Conservation (phyloP, 108 stramenopile species). For the Craspedostauros australis region DNA sequence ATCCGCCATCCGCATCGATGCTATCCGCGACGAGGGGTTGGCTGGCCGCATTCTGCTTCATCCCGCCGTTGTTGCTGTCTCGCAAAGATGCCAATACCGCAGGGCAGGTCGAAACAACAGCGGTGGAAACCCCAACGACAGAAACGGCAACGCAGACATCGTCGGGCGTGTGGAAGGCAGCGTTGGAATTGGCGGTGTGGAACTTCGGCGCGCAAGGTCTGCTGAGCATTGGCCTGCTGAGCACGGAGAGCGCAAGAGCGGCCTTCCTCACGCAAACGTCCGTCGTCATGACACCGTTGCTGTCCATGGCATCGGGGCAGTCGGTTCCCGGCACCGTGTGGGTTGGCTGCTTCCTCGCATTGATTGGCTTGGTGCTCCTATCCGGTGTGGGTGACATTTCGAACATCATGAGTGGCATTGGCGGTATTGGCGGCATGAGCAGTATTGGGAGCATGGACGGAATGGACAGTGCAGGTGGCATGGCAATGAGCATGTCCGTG, state of each 20-base stretch:
- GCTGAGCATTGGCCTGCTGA: slow-evolving; percentile 46
- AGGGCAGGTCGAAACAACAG: not conserved
- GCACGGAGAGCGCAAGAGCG: slow-evolving; percentile 45
- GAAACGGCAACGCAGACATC: not conserved
- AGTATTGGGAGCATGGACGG: not conserved
- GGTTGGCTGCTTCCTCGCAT: slow-evolving; percentile 42
- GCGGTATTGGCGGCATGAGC: not conserved
- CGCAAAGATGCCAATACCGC: no score
- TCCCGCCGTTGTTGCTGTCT: slow-evolving; percentile 27
- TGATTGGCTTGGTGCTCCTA: slow-evolving; percentile 38
- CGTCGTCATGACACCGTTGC: slow-evolving; percentile 57
- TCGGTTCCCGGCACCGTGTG: slow-evolving; percentile 28
- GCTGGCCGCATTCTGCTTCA: slow-evolving; percentile 39
- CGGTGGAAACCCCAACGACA: not conserved
- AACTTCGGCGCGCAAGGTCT: slow-evolving; percentile 61
- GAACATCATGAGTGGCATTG: no score
- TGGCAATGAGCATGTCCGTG: slow-evolving; percentile 25
- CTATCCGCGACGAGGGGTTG: slow-evolving; percentile 42
- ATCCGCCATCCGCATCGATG: slow-evolving; percentile 34
- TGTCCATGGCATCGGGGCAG: slow-evolving; percentile 51
- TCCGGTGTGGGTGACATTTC: no score
- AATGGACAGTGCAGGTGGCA: no score
- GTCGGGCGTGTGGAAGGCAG: slow-evolving; percentile 11
- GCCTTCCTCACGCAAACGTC: slow-evolving; percentile 63
- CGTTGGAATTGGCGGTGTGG: slow-evolving; percentile 56